Base-by-base conservation (phyloP, 2,329 filamentous ascomycete species). In the Malbranchea zuffiana region DNA sequence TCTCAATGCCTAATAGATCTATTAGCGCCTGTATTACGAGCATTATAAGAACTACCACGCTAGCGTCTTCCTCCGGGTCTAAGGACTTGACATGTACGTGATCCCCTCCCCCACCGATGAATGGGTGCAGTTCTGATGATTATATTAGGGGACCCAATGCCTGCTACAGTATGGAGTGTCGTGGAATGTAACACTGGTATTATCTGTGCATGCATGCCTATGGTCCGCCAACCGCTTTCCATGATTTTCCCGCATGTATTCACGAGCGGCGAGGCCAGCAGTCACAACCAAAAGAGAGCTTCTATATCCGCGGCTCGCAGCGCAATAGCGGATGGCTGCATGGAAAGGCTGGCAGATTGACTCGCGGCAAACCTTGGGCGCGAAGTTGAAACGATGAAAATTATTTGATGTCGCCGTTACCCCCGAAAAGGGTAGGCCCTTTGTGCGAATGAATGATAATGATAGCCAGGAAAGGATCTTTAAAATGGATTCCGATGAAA, bases 11-110 rank as follows among this genome's bases (percentile, higher is more conserved):
- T 26, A 42, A 17, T 26, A 3, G 19, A 20, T 15, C n/a, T 16
- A 35, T n/a, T 59, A 15, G 55, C 29, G 53, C 57, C 21, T 60
- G 54, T 19, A 46, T 65, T 24, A 65, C 62, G 2, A 65, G 62
- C 8, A 61, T 65, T 29, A 40, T 66, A 38, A 59, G 63, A 10
- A 56, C 60, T 37, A 42, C 28, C 4, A 43, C 36, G 2, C 35
- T 44, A 13, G 7, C 19, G 8, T 8, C 15, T 23, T 37, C 35
- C 6, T 20, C 27, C 3, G 19, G 20, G 8, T 12, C 27, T 6
- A 25, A 28, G 7, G 41, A 44, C 18, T 31, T 37, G 6, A 43
- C 41, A 20, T 44, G 43, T 44, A 16, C 30, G 37, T 38, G 6
- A 18, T 26, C 25, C 11, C 23, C 3, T 25, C 11, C 4, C 11